A percentile compares a stretch with the other conserved stretches of the same genome.
These are phyloP conservation scores for Aspergillus puulaauensis DNA, from an alignment of 2,329 filamentous ascomycete species.

Conservation along the genomic window DNA sequence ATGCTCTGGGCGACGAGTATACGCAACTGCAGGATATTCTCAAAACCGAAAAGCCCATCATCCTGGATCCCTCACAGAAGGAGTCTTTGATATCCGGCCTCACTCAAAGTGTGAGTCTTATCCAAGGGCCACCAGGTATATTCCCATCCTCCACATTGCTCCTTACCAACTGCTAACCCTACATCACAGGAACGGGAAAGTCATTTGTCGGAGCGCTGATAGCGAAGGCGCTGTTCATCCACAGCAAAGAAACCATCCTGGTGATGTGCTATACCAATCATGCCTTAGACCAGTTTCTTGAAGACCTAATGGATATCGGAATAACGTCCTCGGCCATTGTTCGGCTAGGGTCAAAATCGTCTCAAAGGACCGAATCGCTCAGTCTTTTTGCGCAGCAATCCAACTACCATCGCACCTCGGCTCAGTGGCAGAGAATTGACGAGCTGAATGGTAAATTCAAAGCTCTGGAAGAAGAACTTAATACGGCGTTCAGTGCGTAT, in stretches of 20 bases:
- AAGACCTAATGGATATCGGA: constrained; percentile 62
- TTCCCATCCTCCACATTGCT: neutral
- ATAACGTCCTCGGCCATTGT: constrained; percentile 54
- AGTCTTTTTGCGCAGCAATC: constrained; percentile 45
- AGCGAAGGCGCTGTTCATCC: constrained; percentile 55
- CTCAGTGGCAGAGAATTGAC: constrained; percentile 46
- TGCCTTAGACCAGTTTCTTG: constrained; percentile 64
- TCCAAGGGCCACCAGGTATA: constrained; percentile 71
- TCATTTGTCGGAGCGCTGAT: constrained; percentile 69
- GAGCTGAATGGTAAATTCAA: constrained; percentile 38
- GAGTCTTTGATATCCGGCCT: constrained; percentile 58
- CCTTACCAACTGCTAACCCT: neutral
- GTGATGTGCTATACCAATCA: constrained; percentile 70
- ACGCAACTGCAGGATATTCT: constrained; percentile 29
- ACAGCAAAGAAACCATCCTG: constrained; percentile 55
- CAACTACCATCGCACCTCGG: constrained; percentile 30
- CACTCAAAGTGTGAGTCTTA: constrained; percentile 55
- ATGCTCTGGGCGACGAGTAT: constrained; percentile 20
- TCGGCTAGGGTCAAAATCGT: constrained; percentile 63
- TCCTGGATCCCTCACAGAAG: constrained; percentile 56
- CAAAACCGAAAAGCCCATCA: constrained; percentile 29
- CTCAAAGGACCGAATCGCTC: constrained; percentile 48
- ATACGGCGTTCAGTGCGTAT: constrained; percentile 20
- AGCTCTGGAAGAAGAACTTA: constrained; percentile 24
- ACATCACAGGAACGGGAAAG: constrained; percentile 65